Percentiles rank a stretch among this genome's conserved stretches.
Conservation (phyloP, 108 stramenopile genomes). For the Cyclostephanos tholiformis region DNA sequence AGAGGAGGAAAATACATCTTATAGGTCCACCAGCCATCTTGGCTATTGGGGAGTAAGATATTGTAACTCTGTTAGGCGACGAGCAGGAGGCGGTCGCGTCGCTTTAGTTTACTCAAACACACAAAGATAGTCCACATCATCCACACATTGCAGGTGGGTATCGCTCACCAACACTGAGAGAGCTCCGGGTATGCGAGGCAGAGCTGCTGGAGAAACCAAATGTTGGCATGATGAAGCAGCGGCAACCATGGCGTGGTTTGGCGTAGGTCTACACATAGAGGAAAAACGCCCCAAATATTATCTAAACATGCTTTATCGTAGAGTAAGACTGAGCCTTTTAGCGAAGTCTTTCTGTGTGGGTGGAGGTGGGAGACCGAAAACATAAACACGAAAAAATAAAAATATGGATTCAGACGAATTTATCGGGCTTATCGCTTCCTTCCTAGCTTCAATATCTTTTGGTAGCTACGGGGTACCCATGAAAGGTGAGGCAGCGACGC, state of each 20-base stretch:
- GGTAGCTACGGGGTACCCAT: slow-evolving; percentile 88
- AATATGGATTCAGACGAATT: slow-evolving; percentile 38
- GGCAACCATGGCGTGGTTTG: too few species aligned
- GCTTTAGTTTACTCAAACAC: not conserved
- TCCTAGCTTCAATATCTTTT: slow-evolving; percentile 66
- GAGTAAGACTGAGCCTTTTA: too few species aligned
- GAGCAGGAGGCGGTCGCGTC: not conserved
- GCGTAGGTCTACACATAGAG: too few species aligned
- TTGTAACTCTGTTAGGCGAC: slow-evolving; percentile 55
- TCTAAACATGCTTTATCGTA: too few species aligned
- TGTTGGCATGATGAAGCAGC: slow-evolving; percentile 18
- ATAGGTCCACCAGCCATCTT: slow-evolving; percentile 92
- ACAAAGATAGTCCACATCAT: not conserved
- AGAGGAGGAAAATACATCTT: slow-evolving; percentile 89
- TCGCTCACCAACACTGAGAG: slow-evolving; percentile 32
- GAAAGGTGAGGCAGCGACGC: slow-evolving; percentile 62
- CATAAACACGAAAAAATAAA: too few species aligned
- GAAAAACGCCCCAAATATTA: too few species aligned
- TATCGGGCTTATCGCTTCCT: slow-evolving; percentile 49
- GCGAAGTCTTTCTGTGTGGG: too few species aligned
- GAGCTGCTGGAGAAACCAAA: slow-evolving; percentile 25
- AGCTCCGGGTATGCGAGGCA: slow-evolving; percentile 23
- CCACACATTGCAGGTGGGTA: not conserved
- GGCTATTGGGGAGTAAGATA: slow-evolving; percentile 86
- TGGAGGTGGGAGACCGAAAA: too few species aligned